Conservation (phyloP, 108 stramenopile species). For the Cyclostephanos tholiformis region DNA sequence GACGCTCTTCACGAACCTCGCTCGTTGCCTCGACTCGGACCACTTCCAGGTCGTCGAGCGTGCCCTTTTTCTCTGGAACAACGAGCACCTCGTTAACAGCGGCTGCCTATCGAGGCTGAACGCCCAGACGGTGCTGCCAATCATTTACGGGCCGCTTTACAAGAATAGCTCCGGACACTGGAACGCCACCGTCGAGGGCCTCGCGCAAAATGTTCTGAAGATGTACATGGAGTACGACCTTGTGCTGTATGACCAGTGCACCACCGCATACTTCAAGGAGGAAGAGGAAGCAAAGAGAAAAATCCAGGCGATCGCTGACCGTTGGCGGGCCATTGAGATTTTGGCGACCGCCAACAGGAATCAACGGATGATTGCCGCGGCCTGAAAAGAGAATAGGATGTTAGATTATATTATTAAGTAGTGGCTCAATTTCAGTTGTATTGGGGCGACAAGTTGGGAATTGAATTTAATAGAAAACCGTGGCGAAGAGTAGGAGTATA, state of each 20-base stretch:
- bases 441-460: neutral
- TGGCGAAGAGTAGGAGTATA: no score
- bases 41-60: slow-evolving; percentile 98
- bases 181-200: slow-evolving; percentile 98
- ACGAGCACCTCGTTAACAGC: slow-evolving; percentile 93
- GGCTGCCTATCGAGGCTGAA: slow-evolving; percentile 84
- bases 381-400: slow-evolving; percentile 6
- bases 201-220: slow-evolving; percentile 96
- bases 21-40: slow-evolving; percentile 90
- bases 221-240: slow-evolving; percentile 96
- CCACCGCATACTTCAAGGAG: slow-evolving; percentile 79
- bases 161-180: slow-evolving; percentile 96
- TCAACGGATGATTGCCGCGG: slow-evolving; percentile 50
- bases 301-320: slow-evolving; percentile 71
- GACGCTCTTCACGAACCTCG: slow-evolving; percentile 89
- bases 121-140: slow-evolving; percentile 90
- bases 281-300: slow-evolving; percentile 91
- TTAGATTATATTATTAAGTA: neutral
- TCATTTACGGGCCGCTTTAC: slow-evolving; percentile 94
- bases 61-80: slow-evolving; percentile 98
- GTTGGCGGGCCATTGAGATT: slow-evolving; percentile 79
- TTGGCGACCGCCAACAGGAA: slow-evolving; percentile 44
- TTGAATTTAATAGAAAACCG: no score
- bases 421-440: neutral
- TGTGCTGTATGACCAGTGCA: slow-evolving; percentile 87